phyloP scores from a whole-genome alignment of 192 early-diverging fungal genomes.

The Linderina pennispora region DNA sequence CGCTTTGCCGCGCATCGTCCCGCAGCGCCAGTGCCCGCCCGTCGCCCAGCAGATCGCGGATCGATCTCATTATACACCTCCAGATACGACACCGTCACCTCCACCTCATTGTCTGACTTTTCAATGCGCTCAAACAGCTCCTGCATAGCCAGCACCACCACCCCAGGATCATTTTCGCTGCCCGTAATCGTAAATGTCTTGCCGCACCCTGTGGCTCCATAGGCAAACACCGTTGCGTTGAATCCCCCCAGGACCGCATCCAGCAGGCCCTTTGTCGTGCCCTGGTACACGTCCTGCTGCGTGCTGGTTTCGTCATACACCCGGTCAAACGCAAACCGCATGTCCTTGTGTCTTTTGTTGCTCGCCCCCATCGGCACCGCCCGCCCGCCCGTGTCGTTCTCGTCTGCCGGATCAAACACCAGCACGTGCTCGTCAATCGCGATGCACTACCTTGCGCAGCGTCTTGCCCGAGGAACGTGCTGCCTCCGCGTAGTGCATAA shows the following conservation, averaged over 20 bases:
- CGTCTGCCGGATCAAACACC: constrained; percentile 70
- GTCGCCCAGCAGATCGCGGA: constrained; percentile 73
- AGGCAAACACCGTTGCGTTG: constrained; percentile 90
- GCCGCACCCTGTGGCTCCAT: constrained; percentile 77
- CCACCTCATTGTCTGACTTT: constrained; percentile 51
- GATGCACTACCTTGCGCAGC: constrained; percentile 55
- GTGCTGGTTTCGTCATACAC: constrained; percentile 65
- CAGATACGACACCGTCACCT: constrained; percentile 73
- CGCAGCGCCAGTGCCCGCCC: constrained; percentile 55
- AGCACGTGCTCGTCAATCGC: constrained; percentile 61
- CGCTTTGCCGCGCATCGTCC: constrained; percentile 62
- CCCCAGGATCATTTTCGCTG: constrained; percentile 56
- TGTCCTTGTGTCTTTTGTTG: constrained; percentile 61
- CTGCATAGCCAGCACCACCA: constrained; percentile 61
- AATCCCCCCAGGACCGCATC: constrained; percentile 69
- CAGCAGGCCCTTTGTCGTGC: constrained; percentile 62
- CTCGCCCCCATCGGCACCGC: constrained; percentile 41
- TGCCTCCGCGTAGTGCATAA: constrained; percentile 36
- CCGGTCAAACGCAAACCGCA: constrained; percentile 70
- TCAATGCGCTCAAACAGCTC: constrained; percentile 54
- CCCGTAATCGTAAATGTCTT: constrained; percentile 85
- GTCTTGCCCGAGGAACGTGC: not conserved
- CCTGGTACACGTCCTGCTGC: constrained; percentile 66
- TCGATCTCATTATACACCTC: constrained; percentile 97
- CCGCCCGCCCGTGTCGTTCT: constrained; percentile 41